Base-by-base conservation (phyloP, 495 filamentous ascomycete genomes). In the Cladorrhinum samala region DNA sequence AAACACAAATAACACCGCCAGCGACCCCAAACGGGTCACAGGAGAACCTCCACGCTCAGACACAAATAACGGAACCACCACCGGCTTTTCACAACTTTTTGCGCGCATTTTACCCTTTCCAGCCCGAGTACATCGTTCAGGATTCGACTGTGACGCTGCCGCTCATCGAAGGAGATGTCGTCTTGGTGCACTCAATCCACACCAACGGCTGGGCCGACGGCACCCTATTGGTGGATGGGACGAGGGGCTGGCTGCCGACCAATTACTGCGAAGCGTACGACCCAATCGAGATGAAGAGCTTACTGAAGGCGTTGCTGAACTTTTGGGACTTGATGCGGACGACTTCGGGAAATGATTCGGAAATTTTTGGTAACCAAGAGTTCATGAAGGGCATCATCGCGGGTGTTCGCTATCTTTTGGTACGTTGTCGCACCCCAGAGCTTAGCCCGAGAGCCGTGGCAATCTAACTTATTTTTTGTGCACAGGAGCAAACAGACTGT, bases 161-260 rank as follows among this genome's bases (percentile, higher is more conserved):
- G 5, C 77, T 99, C 25, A 88, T 89, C 58, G 81, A 86, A 59
- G 94, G 93, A 48, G 94, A 97, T 59, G 81, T 99, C 19, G 88
- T 99, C 47, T 70, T 99, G 51, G 84, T 99, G 30, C 94, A 99
- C 69, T 96, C 93, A 13, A 87, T 99, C 59, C 94, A 99, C 72
- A 90, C 89, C 46, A 99, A 96, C 74, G 94, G 94, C 61, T 99
- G 94, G 94, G 94, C 93, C 38, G 94, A 99, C 69, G 94, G 94
- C 38, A 99, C 94, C n/a, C 75, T 96, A 41, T 71, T 99, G 49
- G 79, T 87, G 49, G 87, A 89, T 11, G 93, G 92, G 16, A 86
- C 86, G 51, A 81, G 94, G 60, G 94, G 94, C 52, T 99, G 94
- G 94, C 74, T 99, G 52, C 94, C 94, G 24, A 97, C 94, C 2